Evolutionary conservation across 768 basidiomycete genomes (phyloP).

Genomic region (Tylopilus plumbeoviolaceoides): DNA sequence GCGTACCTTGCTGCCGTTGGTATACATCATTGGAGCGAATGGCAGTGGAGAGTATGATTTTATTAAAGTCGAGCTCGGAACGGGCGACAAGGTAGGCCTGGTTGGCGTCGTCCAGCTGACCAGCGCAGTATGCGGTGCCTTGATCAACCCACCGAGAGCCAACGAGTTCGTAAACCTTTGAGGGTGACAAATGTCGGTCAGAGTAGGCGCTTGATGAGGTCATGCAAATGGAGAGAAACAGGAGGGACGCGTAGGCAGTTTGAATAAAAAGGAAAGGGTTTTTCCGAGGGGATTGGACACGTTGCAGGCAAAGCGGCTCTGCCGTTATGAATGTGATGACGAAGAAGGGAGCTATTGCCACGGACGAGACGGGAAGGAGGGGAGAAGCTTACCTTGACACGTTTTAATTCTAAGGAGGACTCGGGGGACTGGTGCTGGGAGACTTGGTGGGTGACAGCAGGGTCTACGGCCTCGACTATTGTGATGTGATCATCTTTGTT

Average conservation of each 20-base stretch:
- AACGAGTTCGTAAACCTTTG: slow-evolving; percentile 90
- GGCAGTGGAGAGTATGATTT: slow-evolving; percentile 73
- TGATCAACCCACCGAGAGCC: slow-evolving; percentile 92
- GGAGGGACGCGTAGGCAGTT: slow-evolving; percentile 11
- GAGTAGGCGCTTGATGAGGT: slow-evolving; percentile 29
- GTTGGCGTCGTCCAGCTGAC: slow-evolving; percentile 73
- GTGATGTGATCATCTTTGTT: slow-evolving; percentile 31
- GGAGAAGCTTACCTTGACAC: slow-evolving; percentile 66
- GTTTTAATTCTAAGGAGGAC: slow-evolving; percentile 71
- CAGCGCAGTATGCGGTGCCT: slow-evolving; percentile 95
- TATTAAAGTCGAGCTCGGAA: slow-evolving; percentile 66
- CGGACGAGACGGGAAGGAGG: slow-evolving; percentile 15
- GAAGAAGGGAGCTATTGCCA: slow-evolving; percentile 12
- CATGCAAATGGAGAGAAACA: slow-evolving; percentile 24
- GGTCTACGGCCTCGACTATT: slow-evolving; percentile 35
- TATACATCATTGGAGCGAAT: slow-evolving; percentile 83
- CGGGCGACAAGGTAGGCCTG: slow-evolving; percentile 84
- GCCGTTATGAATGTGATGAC: slow-evolving; percentile 20
- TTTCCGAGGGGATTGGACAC: slow-evolving; percentile 14
- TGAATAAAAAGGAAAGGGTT: slow-evolving; percentile 14
- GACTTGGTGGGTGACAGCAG: slow-evolving; percentile 46
- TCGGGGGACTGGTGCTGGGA: slow-evolving; percentile 53
- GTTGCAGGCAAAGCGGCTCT: slow-evolving; percentile 24
- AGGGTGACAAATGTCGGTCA: slow-evolving; percentile 27
- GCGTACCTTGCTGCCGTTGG: slow-evolving; percentile 79